Percentiles rank a stretch among this genome's conserved stretches.
These are phyloP conservation scores for Podospora comata DNA, from an alignment of 495 filamentous ascomycete species.

Conservation along the genomic window DNA sequence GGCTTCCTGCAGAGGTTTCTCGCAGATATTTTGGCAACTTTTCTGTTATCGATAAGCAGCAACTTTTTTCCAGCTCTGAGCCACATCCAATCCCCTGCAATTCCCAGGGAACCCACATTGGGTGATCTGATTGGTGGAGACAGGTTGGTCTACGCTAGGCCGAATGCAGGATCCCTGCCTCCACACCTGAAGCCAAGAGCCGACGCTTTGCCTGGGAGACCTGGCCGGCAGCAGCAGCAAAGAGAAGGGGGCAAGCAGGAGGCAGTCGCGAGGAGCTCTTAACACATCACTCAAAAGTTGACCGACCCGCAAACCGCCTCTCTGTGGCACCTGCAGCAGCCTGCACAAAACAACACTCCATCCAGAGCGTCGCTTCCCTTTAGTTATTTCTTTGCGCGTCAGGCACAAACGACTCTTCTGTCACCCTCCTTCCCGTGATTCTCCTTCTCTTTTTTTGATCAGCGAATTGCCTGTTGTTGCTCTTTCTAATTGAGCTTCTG, in stretches of 20 bases:
- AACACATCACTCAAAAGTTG: constrained; percentile 34
- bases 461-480: background rate
- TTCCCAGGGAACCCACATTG: background rate
- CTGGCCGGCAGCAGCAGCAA: constrained; percentile 9
- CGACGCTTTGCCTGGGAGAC: constrained; percentile 17
- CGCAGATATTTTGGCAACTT: constrained; percentile 26
- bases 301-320: constrained; percentile 14
- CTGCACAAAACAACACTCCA: constrained; percentile 11
- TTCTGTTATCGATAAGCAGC: constrained; percentile 36
- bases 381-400: constrained; percentile 15
- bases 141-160: constrained; percentile 1
- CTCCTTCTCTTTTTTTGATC: constrained; percentile 9
- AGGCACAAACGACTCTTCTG: constrained; percentile 12
- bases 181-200: constrained; percentile 13
- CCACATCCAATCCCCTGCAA: background rate
- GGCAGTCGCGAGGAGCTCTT: constrained; percentile 20
- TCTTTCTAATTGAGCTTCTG: constrained; percentile 3
- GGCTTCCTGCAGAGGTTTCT: background rate
- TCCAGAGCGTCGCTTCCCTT: constrained; percentile 8
- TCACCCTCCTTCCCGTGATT: background rate
- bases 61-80: background rate
- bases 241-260: constrained; percentile 15
- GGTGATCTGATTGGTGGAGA: constrained; percentile 18
- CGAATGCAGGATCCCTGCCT: constrained; percentile 18
- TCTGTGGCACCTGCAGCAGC: constrained; percentile 14